Conservation (phyloP, 2,329 filamentous ascomycete species). For the Pyricularia pennisetigena region DNA sequence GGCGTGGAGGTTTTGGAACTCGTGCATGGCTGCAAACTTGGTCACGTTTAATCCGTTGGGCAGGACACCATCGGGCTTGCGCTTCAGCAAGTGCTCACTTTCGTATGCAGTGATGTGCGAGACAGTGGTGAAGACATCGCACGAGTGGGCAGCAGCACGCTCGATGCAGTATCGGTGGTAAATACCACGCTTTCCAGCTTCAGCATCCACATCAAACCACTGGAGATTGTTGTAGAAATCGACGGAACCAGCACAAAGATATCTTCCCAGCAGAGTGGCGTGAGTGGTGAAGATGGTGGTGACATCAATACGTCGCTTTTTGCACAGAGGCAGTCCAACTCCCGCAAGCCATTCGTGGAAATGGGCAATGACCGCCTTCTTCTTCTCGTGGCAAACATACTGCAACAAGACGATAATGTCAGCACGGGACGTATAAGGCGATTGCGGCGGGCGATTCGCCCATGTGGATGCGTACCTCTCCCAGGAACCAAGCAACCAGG, state of each 20-base stretch:
- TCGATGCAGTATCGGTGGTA: conserved; percentile 99
- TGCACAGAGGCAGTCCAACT: conserved; percentile 82
- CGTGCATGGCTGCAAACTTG: conserved; percentile 96
- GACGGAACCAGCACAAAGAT: conserved; percentile 92
- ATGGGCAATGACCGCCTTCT: conserved; percentile 87
- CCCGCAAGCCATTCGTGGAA: conserved; percentile 99
- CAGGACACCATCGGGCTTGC: conserved; percentile 91
- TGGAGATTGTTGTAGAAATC: conserved; percentile 99
- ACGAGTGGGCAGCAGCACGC: conserved; percentile 80
- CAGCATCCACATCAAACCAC: conserved; percentile 90
- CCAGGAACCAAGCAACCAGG: conserved; percentile 93
- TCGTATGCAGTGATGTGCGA: conserved; percentile 98
- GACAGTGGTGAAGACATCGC: conserved; percentile 96
- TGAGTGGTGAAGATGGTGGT: conserved; percentile 99
- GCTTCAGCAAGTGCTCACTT: conserved; percentile 92
- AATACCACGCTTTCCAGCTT: conserved; percentile 95
- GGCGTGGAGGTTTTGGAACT: conserved; percentile 97
- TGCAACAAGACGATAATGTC: conserved; percentile 23
- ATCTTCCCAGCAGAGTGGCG: conserved; percentile 87
- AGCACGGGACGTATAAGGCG: neutral
- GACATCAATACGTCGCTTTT: conserved; percentile 89
- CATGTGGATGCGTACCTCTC: conserved; percentile 64
- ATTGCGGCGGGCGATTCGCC: neutral
- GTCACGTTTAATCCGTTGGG: conserved; percentile 97
- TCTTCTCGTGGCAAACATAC: conserved; percentile 91